A percentile compares a stretch with the other conserved stretches of the same genome.
phyloP scores from a whole-genome alignment of 1,139 yeast species.

The Suhomyces choctaworum region DNA sequence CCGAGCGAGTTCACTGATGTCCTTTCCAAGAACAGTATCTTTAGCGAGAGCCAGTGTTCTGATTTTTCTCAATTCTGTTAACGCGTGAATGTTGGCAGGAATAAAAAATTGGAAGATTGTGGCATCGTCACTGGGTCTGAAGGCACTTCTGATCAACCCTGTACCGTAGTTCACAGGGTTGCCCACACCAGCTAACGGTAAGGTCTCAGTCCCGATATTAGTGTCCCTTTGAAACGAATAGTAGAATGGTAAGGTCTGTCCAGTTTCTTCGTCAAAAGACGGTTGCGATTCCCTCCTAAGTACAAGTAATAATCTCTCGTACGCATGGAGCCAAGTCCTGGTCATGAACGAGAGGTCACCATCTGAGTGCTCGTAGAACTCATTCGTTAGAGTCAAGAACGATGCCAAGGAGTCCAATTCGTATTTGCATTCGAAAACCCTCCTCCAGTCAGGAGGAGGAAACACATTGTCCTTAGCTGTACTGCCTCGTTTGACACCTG shows the following conservation, averaged over 20 bases:
- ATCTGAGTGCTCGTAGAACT: conserved; percentile 57
- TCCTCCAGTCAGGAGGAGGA: conserved; percentile 69
- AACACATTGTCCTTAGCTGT: conserved; percentile 64
- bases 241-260: conserved; percentile 48
- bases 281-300: conserved; percentile 62
- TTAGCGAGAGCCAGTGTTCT: conserved; percentile 22
- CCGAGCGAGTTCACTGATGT: conserved; percentile 16
- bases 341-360: conserved; percentile 54
- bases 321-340: conserved; percentile 60
- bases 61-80: conserved; percentile 57
- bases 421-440: conserved; percentile 86
- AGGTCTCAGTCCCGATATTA: conserved; percentile 75
- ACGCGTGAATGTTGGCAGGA: conserved; percentile 82
- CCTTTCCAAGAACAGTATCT: conserved; percentile 11
- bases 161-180: conserved; percentile 76
- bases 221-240: conserved; percentile 77
- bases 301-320: conserved; percentile 52
- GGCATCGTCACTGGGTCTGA: conserved; percentile 90
- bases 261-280: conserved; percentile 58
- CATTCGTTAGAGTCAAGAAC: conserved; percentile 71
- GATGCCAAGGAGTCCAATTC: conserved; percentile 87
- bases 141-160: conserved; percentile 80
- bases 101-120: conserved; percentile 76
- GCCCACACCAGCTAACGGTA: conserved; percentile 76
- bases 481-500: conserved; percentile 52